Evolutionary conservation across 257 asterid species (phyloP), one percentile per base, ranked within the genome.

Genomic region (Petunia secreta): DNA sequence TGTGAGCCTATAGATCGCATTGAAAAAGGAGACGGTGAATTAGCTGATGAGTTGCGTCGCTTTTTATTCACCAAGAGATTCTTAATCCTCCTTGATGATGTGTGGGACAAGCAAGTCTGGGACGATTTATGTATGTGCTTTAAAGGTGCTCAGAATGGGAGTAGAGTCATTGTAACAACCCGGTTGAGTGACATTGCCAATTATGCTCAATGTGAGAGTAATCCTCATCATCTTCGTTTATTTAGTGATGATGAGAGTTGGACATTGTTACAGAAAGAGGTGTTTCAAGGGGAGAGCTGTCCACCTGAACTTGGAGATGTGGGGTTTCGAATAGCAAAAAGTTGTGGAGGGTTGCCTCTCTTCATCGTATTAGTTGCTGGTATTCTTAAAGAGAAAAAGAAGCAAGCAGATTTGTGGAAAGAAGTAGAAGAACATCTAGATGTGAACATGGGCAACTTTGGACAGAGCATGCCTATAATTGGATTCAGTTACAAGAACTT

Each of bases 401-500:
- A 71, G 77, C 46, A 55, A 48, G 13, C 34, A 48, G 77, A 10
- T 10, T 34, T 15, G 13, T 71, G 77, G 77, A 71, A 71, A 48
- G 43, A 0, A 71, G 34, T 71, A 11, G 60, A 71, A 71, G 59
- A 48, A 71, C 25, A 43, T 71, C 60, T 71, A 48, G 57, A 60
- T 71, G 46, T 43, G 77, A 71, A 25, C 43, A 25, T 71, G 8
- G 77, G 77, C 44, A 48, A 34, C 77, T 71, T 71, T 9, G 77
- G 5, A 34, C 59, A 71, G 40, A 75, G 80, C 68, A 75, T 44
- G 8, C 46, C 58, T 6, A 75, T 81, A n/a, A 25, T 81, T 62
- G 85, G 63, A 77, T 62, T 82, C 48, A 82, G 85, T 43, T 81
- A 81, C 67, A 55, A 46, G 44, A 43, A 81, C 57, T 66, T 81